These are phyloP conservation scores for Curvularia spicifera DNA, from an alignment of 2,329 filamentous ascomycete genomes.

Conservation along the genomic window DNA sequence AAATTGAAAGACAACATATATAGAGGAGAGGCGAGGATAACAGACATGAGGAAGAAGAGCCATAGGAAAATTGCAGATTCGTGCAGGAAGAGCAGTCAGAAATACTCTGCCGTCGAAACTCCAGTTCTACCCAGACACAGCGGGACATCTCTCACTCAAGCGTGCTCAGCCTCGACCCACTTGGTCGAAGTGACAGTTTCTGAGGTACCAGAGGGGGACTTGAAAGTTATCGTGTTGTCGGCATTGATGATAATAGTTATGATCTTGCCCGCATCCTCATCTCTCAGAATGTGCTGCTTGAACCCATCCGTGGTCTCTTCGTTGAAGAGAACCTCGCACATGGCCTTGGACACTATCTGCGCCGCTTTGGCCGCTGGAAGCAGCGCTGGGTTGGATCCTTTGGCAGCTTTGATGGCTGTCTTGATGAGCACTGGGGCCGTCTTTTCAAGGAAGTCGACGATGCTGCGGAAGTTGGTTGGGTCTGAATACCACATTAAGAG, in stretches of 20 bases:
- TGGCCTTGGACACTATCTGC: conserved; percentile 11
- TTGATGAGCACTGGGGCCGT: not conserved
- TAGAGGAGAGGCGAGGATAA: too few relatives aligned
- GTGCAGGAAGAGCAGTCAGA: too few relatives aligned
- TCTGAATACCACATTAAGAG: conserved; percentile 2
- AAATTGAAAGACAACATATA: too few relatives aligned
- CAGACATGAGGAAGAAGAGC: too few relatives aligned
- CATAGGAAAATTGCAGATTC: too few relatives aligned
- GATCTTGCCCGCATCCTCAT: conserved; percentile 11
- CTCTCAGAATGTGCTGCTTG: conserved; percentile 19
- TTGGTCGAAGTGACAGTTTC: conserved; percentile 9
- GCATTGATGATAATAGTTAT: conserved; percentile 12
- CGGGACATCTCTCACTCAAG: not conserved
- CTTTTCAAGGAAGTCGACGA: not conserved
- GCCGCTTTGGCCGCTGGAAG: conserved; percentile 11
- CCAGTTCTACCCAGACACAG: too few relatives aligned
- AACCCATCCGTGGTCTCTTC: conserved; percentile 13
- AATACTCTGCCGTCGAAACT: too few relatives aligned
- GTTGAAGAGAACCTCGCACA: conserved; percentile 20
- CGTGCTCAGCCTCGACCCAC: not conserved
- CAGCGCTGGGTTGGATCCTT: conserved; percentile 7
- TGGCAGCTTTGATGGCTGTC: not conserved
- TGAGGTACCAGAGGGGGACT: conserved; percentile 11
- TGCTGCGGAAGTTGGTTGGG: not conserved
- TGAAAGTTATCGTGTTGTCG: conserved; percentile 17